A percentile compares a stretch with the other conserved stretches of the same genome.
Conservation (phyloP, 345 rosid genomes). For the Capsella bursapastoris region DNA sequence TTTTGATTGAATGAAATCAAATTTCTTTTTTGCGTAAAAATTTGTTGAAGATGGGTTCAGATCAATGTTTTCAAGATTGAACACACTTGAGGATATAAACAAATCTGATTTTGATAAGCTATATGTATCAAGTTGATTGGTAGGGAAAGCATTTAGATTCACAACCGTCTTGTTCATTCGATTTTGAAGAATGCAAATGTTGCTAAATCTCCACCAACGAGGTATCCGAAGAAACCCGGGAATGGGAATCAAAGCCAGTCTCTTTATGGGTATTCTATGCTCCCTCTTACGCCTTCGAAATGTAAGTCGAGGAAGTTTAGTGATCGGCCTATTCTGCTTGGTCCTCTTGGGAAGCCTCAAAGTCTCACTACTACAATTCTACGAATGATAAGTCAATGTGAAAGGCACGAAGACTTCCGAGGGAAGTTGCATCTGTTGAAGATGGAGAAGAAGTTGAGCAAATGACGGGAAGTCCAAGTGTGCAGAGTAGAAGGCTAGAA, state of each 20-base stretch:
- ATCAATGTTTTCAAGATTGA: no score
- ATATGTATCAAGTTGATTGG: slow-evolving; percentile 63
- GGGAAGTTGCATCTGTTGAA: slow-evolving; percentile 61
- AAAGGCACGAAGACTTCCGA: slow-evolving; percentile 63
- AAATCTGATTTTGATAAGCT: slow-evolving; percentile 71
- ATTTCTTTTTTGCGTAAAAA: no score
- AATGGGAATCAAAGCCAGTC: not conserved
- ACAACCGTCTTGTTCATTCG: slow-evolving; percentile 68
- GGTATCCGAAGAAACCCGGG: slow-evolving; percentile 41
- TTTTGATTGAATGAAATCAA: no score
- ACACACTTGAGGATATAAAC: slow-evolving; percentile 43
- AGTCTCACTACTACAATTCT: slow-evolving; percentile 45
- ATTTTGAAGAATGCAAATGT: slow-evolving; percentile 73
- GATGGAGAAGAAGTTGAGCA: slow-evolving; percentile 99
- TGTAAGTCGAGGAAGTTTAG: slow-evolving; percentile 69
- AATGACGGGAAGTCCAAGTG: slow-evolving; percentile 69
- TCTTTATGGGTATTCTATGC: slow-evolving; percentile 51
- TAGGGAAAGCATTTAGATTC: slow-evolving; percentile 69
- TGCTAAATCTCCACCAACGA: slow-evolving; percentile 61
- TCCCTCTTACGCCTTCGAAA: slow-evolving; percentile 76
- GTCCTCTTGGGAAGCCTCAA: slow-evolving; percentile 85
- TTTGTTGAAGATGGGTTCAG: no score
- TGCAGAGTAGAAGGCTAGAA: slow-evolving; percentile 64
- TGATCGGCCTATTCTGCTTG: slow-evolving; percentile 83
- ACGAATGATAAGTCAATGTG: slow-evolving; percentile 55